Percentiles rank a stretch among this genome's conserved stretches.
Conservation (phyloP, 108 stramenopile genomes). For the Hondaea fermentalgiana region DNA sequence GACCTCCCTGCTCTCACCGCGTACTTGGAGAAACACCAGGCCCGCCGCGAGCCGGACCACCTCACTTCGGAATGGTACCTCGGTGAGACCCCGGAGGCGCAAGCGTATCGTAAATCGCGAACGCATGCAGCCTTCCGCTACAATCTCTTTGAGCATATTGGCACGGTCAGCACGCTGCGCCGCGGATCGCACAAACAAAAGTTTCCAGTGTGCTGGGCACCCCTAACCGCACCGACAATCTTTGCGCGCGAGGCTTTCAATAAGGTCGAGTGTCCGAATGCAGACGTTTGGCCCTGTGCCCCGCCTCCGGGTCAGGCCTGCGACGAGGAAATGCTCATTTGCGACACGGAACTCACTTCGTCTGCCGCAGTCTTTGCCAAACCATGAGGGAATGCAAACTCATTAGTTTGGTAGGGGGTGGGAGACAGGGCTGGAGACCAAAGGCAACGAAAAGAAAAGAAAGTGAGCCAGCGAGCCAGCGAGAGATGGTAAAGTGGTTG, state of each 20-base stretch:
- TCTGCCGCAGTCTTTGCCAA: neutral
- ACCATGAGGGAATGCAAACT: neutral
- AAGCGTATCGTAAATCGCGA: neutral
- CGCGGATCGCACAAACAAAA: neutral
- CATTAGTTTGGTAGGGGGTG: neutral
- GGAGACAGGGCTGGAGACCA: no score
- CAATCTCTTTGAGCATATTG: slow-evolving; percentile 9
- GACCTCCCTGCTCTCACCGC: neutral
- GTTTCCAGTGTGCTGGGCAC: neutral
- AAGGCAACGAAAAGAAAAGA: no score
- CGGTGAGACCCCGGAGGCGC: neutral
- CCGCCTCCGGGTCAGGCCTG: neutral
- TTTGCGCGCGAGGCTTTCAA: slow-evolving; percentile 3
- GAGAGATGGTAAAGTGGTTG: no score
- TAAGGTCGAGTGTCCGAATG: neutral
- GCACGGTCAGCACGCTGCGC: neutral
- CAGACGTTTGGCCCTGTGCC: neutral
- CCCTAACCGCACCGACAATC: neutral
- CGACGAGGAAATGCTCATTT: neutral
- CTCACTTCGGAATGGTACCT: neutral
- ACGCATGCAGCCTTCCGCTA: neutral
- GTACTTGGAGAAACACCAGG: neutral
- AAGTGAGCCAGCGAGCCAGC: no score
- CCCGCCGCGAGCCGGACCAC: neutral
- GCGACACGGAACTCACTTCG: neutral